phyloP scores from a whole-genome alignment of 1,139 yeast species.

The Geotrichum bryndzae region DNA sequence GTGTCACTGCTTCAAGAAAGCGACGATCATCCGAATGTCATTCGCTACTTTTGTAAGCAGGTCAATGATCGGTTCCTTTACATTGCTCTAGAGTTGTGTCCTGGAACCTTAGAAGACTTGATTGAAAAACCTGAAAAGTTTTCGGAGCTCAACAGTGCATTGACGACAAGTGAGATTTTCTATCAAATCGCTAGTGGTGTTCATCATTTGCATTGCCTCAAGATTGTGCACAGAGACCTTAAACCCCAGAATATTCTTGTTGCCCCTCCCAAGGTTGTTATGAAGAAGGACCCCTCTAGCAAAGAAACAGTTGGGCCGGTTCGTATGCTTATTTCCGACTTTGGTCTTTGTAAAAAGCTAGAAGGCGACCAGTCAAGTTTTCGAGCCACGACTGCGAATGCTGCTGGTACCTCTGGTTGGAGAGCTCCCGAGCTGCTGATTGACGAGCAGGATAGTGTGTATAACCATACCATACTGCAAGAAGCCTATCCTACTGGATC shows the following conservation, averaged over 20 bases:
- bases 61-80: constrained; percentile 80
- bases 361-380: constrained; percentile 92
- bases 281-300: constrained; percentile 22
- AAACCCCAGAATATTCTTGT: constrained; percentile 94
- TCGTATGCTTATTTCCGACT: constrained; percentile 82
- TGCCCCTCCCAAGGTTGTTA: constrained; percentile 53
- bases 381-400: constrained; percentile 84
- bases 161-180: constrained; percentile 52
- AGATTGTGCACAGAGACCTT: constrained; percentile 91
- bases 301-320: constrained; percentile 37
- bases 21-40: constrained; percentile 94
- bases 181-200: constrained; percentile 80
- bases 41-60: constrained; percentile 88
- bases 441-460: constrained; percentile 17
- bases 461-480: constrained; percentile 1
- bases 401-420: constrained; percentile 98
- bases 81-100: constrained; percentile 88
- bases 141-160: constrained; percentile 15
- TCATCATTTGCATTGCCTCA: constrained; percentile 78
- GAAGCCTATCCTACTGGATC: constrained; percentile 16
- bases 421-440: constrained; percentile 84
- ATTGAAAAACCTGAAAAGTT: constrained; percentile 37
- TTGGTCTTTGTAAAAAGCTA: constrained; percentile 87
- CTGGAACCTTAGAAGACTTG: constrained; percentile 82
- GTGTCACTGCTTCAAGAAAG: constrained; percentile 83